These are phyloP conservation scores for Rhododendron ovatum DNA, from an alignment of 148 eudicot species.

Conservation along the genomic window DNA sequence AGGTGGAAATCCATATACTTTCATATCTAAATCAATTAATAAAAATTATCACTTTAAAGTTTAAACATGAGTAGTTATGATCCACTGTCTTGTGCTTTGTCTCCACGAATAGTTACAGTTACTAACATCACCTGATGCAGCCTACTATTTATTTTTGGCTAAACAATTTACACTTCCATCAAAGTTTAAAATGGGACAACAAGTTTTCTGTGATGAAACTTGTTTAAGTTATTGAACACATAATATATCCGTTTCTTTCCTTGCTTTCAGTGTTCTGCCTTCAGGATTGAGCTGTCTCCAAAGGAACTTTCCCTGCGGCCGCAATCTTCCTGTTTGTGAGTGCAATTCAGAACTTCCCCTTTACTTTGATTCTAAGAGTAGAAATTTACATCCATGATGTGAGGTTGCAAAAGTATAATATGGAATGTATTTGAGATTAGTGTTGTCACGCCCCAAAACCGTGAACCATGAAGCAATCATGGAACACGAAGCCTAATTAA, in stretches of 20 bases:
- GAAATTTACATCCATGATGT: neutral
- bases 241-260: neutral
- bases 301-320: conserved; percentile 31
- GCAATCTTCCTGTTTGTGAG: conserved; percentile 34
- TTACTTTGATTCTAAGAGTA: neutral
- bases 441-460: neutral
- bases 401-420: neutral
- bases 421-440: neutral
- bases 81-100: neutral
- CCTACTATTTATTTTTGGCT: neutral
- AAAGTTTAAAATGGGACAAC: neutral
- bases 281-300: conserved; percentile 43
- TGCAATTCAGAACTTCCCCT: neutral
- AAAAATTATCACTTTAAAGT: neutral
- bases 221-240: neutral
- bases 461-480: no score
- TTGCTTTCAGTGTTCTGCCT: conserved; percentile 23
- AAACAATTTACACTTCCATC: neutral
- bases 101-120: neutral
- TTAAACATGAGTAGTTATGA: neutral
- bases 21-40: neutral
- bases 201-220: neutral
- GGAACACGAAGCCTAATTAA: no score
- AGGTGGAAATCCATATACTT: neutral
- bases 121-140: neutral